These are phyloP conservation scores for Ogataea neopini DNA, from an alignment of 805 yeast species.

Conservation along the genomic window DNA sequence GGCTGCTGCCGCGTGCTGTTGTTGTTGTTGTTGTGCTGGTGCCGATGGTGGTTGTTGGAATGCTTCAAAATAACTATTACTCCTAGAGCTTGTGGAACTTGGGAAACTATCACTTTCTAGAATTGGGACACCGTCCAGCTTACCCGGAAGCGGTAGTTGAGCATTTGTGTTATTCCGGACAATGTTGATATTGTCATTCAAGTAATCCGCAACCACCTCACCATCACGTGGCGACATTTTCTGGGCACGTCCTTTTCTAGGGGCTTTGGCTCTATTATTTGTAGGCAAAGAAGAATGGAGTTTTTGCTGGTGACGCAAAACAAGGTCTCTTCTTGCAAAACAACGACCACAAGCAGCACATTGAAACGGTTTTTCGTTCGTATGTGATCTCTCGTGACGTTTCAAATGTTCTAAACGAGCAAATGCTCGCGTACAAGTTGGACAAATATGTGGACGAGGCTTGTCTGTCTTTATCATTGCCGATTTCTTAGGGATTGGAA, in stretches of 20 bases:
- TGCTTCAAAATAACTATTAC: constrained; percentile 15
- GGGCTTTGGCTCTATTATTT: constrained; percentile 34
- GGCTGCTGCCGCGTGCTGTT: background rate
- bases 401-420: constrained; percentile 93
- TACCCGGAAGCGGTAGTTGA: constrained; percentile 43
- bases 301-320: constrained; percentile 92
- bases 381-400: constrained; percentile 91
- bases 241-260: constrained; percentile 34
- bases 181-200: constrained; percentile 52
- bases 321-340: constrained; percentile 87
- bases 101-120: constrained; percentile 10
- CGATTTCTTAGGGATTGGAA: constrained; percentile 83
- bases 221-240: constrained; percentile 30
- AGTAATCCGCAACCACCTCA: constrained; percentile 37
- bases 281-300: constrained; percentile 63
- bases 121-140: background rate
- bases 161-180: constrained; percentile 52
- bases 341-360: constrained; percentile 96
- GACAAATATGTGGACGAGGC: constrained; percentile 90
- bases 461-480: constrained; percentile 84
- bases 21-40: background rate
- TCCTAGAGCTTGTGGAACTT: constrained; percentile 16
- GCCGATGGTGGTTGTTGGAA: background rate
- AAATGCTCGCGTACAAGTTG: constrained; percentile 91
- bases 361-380: constrained; percentile 94